Percentiles rank a stretch among this genome's conserved stretches.
phyloP scores from a whole-genome alignment of 306 rosid species.

The Rosa lucieae region DNA sequence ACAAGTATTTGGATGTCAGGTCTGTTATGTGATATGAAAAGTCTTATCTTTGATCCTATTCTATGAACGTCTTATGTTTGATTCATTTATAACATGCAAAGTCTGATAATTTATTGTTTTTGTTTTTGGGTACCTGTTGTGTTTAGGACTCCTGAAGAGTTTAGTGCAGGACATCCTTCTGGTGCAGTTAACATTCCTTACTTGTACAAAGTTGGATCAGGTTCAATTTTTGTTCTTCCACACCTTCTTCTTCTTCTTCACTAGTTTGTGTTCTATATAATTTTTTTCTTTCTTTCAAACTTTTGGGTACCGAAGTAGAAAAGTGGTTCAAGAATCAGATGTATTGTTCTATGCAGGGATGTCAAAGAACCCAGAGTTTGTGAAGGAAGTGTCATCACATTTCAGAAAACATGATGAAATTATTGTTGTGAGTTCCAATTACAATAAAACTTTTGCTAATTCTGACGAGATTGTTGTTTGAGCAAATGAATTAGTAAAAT shows the following conservation, averaged over 20 bases:
- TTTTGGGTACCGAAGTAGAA: background rate
- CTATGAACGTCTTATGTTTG: background rate
- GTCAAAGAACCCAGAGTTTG: slow-evolving; percentile 64
- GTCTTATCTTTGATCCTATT: background rate
- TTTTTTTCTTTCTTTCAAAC: background rate
- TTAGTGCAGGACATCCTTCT: slow-evolving; percentile 62
- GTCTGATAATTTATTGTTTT: background rate
- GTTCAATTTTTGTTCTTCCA: slow-evolving; percentile 27
- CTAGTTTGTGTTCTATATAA: background rate
- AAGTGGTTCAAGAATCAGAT: background rate
- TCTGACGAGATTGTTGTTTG: background rate
- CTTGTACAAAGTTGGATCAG: slow-evolving; percentile 75
- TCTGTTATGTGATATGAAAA: background rate
- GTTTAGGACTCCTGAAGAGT: slow-evolving; percentile 76
- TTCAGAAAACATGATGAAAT: slow-evolving; percentile 78
- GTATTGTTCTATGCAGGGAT: slow-evolving; percentile 47
- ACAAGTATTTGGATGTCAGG: slow-evolving; percentile 91
- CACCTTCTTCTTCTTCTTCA: background rate
- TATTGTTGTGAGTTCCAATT: slow-evolving; percentile 60
- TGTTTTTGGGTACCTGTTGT: background rate
- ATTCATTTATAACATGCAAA: background rate
- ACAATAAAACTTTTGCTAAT: background rate
- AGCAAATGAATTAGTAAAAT: background rate
- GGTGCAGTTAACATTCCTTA: slow-evolving; percentile 80
- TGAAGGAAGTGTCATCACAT: slow-evolving; percentile 49